Evolutionary conservation across 2,329 filamentous ascomycete species (phyloP).

Genomic region (Graphiopsis chlorocephala): DNA sequence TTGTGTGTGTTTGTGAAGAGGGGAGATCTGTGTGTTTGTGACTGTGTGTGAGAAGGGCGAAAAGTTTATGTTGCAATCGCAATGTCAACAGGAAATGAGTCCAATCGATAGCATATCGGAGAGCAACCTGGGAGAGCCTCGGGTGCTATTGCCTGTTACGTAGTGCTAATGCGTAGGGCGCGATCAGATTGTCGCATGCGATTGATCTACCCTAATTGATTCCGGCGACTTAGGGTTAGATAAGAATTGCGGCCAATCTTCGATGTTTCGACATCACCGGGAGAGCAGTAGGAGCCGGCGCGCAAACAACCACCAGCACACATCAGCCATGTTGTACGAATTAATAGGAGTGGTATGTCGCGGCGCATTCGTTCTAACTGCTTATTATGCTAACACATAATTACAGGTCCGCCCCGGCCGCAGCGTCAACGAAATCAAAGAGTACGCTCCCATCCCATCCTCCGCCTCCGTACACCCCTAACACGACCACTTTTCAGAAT

Average conservation of each 20-base stretch:
- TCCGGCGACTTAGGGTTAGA: background rate
- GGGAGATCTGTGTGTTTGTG: background rate
- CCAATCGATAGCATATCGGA: conserved; percentile 1
- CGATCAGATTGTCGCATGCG: background rate
- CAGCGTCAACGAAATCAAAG: conserved; percentile 86
- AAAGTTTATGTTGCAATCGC: background rate
- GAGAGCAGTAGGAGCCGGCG: background rate
- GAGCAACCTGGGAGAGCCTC: background rate
- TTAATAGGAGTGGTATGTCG: conserved; percentile 83
- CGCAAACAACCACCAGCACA: conserved; percentile 2
- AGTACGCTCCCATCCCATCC: conserved; percentile 58
- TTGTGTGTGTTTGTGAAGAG: background rate
- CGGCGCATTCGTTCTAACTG: background rate
- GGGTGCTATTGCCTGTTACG: conserved; percentile 4
- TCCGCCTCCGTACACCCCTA: conserved; percentile 12
- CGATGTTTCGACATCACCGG: conserved; percentile 2
- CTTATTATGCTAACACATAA: background rate
- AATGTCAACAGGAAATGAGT: conserved; percentile 4
- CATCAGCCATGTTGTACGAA: conserved; percentile 81
- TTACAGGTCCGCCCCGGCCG: conserved; percentile 79
- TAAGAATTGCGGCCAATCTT: conserved; percentile 1
- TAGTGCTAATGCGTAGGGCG: conserved; percentile 5
- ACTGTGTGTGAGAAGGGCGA: background rate
- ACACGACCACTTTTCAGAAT: conserved; percentile 60
- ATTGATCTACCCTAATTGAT: background rate